A percentile compares a stretch with the other conserved stretches of the same genome.
These are phyloP conservation scores for Heterobasidion occidentale DNA, from an alignment of 1,284 basidiomycete species.

Conservation along the genomic window DNA sequence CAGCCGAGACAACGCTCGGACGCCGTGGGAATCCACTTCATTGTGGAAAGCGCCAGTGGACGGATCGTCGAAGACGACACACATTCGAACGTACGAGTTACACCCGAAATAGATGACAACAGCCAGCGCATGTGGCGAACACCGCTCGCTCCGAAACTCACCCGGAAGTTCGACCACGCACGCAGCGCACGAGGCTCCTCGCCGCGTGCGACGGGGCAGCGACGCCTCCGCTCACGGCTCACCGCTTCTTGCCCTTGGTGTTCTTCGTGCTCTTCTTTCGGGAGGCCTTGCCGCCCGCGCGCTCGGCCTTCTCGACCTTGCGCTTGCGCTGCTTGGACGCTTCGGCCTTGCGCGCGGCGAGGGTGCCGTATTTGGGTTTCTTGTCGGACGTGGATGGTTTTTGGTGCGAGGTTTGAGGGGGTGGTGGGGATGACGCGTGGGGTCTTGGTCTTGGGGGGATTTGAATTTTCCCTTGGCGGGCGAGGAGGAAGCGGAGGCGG, in stretches of 20 bases:
- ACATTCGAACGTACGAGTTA: not conserved
- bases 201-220: too few relatives aligned
- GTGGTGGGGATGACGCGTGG: slow-evolving; percentile 14
- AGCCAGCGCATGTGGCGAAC: too few relatives aligned
- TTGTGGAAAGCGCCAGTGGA: not conserved
- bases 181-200: too few relatives aligned
- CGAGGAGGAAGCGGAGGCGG: not conserved
- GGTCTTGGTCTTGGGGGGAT: not conserved
- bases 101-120: too few relatives aligned
- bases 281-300: slow-evolving; percentile 51
- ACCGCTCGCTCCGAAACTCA: too few relatives aligned
- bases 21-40: not conserved
- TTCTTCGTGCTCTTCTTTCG: slow-evolving; percentile 22
- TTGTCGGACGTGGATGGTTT: slow-evolving; percentile 15
- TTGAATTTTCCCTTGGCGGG: not conserved
- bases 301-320: slow-evolving; percentile 57
- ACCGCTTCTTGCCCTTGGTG: not conserved
- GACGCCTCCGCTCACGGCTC: not conserved
- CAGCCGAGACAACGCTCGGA: not conserved
- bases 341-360: slow-evolving; percentile 47
- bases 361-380: slow-evolving; percentile 58
- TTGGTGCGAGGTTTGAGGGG: slow-evolving; percentile 4
- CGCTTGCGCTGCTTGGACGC: slow-evolving; percentile 50
- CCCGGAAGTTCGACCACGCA: too few relatives aligned
- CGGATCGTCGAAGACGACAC: not conserved